A percentile compares a stretch with the other conserved stretches of the same genome.
Conservation (phyloP, 345 rosid genomes). For the Arabis hirsuta region DNA sequence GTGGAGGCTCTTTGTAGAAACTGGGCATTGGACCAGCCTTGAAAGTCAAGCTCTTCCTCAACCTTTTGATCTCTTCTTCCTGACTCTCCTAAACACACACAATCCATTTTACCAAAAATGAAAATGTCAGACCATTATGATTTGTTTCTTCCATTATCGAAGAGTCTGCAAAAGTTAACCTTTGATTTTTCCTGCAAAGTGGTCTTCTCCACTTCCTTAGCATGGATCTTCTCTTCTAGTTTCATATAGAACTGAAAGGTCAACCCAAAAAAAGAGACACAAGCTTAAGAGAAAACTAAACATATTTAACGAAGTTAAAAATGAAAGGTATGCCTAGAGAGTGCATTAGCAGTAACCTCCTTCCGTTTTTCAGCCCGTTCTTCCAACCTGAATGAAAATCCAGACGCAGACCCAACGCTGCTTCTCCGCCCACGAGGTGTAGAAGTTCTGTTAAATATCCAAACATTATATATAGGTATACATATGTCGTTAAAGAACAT, state of each 20-base stretch:
- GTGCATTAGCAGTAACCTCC: constrained; percentile 58
- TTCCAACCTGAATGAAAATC: constrained; percentile 86
- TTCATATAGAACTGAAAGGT: constrained; percentile 75
- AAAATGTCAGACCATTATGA: constrained; percentile 10
- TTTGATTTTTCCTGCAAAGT: constrained; percentile 89
- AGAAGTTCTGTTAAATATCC: constrained; percentile 54
- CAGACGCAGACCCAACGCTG: constrained; percentile 66
- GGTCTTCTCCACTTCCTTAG: constrained; percentile 79
- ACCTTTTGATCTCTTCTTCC: constrained; percentile 85
- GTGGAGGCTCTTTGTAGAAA: constrained; percentile 97
- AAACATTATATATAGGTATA: constrained; percentile 23
- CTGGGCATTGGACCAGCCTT: constrained; percentile 96
- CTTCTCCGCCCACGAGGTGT: constrained; percentile 60
- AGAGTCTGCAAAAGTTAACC: constrained; percentile 46
- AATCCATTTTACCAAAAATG: constrained; percentile 25
- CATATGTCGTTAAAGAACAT: background rate
- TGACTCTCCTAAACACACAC: constrained; percentile 71
- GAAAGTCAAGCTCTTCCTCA: constrained; percentile 92
- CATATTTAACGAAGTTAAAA: background rate
- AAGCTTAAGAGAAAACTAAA: constrained; percentile 15
- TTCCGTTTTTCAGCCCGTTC: constrained; percentile 96
- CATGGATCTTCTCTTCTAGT: constrained; percentile 93
- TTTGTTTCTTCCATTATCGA: background rate
- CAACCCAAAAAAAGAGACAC: constrained; percentile 1
- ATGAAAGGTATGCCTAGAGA: background rate